Conservation (phyloP, 2,329 filamentous ascomycete species). For the Plectosphaerella sp. region DNA sequence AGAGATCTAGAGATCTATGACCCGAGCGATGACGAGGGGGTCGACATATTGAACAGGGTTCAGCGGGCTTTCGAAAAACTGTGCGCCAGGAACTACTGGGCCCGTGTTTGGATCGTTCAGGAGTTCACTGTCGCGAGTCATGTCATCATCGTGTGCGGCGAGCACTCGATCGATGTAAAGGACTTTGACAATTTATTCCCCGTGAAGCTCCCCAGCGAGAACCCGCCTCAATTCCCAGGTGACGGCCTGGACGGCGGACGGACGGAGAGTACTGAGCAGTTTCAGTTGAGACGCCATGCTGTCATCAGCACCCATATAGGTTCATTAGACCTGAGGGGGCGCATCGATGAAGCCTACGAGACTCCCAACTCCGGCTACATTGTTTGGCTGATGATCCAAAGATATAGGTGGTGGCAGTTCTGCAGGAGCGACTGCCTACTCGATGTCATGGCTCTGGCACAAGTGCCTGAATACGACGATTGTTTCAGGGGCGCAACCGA, state of each 20-base stretch:
- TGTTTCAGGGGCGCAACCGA: background rate
- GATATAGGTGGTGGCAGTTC: too few species aligned
- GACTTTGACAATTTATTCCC: background rate
- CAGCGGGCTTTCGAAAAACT: slow-evolving; percentile 6
- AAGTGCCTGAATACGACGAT: background rate
- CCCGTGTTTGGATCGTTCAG: slow-evolving; percentile 25
- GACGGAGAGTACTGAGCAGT: too few species aligned
- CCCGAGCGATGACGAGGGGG: background rate
- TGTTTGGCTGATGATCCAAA: too few species aligned
- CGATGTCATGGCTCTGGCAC: background rate
- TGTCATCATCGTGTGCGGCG: slow-evolving; percentile 19
- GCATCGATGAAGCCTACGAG: too few species aligned
- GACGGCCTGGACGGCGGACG: too few species aligned
- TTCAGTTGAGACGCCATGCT: too few species aligned
- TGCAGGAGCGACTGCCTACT: too few species aligned
- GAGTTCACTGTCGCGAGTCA: slow-evolving; percentile 19
- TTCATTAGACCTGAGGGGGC: too few species aligned
- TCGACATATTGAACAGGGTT: background rate
- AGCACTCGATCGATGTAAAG: background rate
- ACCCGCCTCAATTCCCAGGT: too few species aligned
- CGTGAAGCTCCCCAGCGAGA: background rate
- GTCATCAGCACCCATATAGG: too few species aligned
- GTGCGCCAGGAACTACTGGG: slow-evolving; percentile 30
- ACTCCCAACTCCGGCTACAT: too few species aligned
- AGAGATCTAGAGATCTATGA: background rate